Percentiles rank a stretch among this genome's conserved stretches.
phyloP scores from a whole-genome alignment of 1,284 basidiomycete species.

The Tylopilus sp. region DNA sequence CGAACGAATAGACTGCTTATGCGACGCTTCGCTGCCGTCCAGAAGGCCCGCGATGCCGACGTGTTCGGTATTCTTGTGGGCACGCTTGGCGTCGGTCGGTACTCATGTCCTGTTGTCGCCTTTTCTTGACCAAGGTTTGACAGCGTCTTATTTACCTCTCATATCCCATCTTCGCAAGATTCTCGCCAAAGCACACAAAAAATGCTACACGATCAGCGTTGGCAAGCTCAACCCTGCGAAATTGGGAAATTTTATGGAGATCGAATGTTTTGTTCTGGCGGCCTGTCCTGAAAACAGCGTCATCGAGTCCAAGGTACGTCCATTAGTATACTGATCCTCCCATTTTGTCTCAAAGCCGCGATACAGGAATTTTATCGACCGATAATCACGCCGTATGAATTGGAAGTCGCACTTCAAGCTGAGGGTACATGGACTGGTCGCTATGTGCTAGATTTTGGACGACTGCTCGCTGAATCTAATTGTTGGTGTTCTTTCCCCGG shows the following conservation, averaged over 20 bases:
- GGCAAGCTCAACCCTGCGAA: slow-evolving; percentile 96
- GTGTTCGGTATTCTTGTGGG: slow-evolving; percentile 96
- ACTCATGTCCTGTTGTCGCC: not conserved
- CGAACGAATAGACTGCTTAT: slow-evolving; percentile 85
- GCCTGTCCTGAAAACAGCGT: slow-evolving; percentile 94
- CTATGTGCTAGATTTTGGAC: slow-evolving; percentile 81
- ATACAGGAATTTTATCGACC: slow-evolving; percentile 85
- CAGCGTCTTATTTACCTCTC: slow-evolving; percentile 81
- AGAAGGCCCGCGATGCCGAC: slow-evolving; percentile 88
- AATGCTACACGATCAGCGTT: slow-evolving; percentile 93
- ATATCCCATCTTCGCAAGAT: slow-evolving; percentile 73
- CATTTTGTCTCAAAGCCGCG: not conserved
- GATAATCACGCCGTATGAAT: slow-evolving; percentile 93
- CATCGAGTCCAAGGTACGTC: slow-evolving; percentile 73
- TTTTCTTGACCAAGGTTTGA: not conserved
- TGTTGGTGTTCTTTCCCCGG: slow-evolving; percentile 15
- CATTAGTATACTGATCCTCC: not conserved
- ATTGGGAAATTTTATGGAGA: slow-evolving; percentile 93
- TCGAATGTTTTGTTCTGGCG: slow-evolving; percentile 94
- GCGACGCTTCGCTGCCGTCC: slow-evolving; percentile 85
- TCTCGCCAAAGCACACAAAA: slow-evolving; percentile 70
- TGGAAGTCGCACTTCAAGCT: slow-evolving; percentile 76
- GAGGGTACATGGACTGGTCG: slow-evolving; percentile 75
- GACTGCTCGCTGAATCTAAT: slow-evolving; percentile 50
- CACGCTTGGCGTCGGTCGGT: slow-evolving; percentile 85